Evolutionary conservation across 192 early-diverging fungal genomes (phyloP).

Genomic region (Neocallimastix lanati): DNA sequence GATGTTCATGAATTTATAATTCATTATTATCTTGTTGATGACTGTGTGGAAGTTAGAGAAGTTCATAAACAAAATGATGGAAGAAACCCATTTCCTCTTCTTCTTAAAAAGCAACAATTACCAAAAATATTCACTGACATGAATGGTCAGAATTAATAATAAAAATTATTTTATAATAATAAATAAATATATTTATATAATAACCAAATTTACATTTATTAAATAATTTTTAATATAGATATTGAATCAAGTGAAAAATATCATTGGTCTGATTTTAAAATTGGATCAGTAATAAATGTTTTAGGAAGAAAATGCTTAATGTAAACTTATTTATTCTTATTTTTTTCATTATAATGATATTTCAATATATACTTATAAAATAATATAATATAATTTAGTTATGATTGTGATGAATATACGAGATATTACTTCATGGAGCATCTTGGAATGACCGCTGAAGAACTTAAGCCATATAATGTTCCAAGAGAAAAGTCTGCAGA

Average conservation of each 20-base stretch:
- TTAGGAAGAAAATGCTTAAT: constrained; percentile 34
- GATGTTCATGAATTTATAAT: constrained; percentile 44
- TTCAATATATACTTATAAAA: too few relatives aligned
- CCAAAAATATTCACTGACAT: constrained; percentile 33
- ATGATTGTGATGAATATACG: neutral
- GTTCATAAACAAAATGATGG: constrained; percentile 41
- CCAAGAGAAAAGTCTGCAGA: neutral
- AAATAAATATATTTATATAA: too few relatives aligned
- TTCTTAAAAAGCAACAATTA: constrained; percentile 30
- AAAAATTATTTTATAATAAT: constrained; percentile 1
- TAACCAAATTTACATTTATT: too few relatives aligned
- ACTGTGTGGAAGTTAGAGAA: constrained; percentile 42
- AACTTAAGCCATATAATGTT: neutral
- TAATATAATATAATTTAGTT: too few relatives aligned
- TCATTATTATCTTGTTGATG: constrained; percentile 48
- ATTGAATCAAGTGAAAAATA: constrained; percentile 19
- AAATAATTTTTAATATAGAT: constrained; percentile 8
- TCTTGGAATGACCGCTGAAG: neutral
- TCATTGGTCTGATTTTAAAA: constrained; percentile 37
- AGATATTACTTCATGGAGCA: neutral
- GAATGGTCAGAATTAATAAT: constrained; percentile 10
- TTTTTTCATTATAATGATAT: too few relatives aligned
- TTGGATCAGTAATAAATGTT: constrained; percentile 35
- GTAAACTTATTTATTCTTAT: too few relatives aligned
- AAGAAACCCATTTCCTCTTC: constrained; percentile 34